These are phyloP conservation scores for Tetrapisispora namnaoensis DNA, from an alignment of 805 yeast genomes.

Conservation along the genomic window DNA sequence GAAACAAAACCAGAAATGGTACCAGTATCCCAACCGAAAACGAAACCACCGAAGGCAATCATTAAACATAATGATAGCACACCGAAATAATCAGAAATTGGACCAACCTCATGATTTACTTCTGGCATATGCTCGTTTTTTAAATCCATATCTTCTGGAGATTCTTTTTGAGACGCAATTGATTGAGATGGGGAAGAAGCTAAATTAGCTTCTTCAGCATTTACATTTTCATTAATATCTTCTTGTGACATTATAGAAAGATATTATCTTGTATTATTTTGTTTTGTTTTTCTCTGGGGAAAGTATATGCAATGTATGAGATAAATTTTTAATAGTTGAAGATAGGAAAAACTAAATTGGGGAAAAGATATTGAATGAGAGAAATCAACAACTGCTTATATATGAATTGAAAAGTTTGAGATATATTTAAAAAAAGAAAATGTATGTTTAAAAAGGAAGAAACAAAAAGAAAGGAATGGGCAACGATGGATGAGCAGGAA, in stretches of 20 bases:
- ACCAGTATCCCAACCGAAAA: slow-evolving; percentile 71
- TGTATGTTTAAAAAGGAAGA: not conserved
- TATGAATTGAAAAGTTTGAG: not conserved
- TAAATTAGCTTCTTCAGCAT: not conserved
- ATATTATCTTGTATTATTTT: not conserved
- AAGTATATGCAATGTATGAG: too few relatives aligned
- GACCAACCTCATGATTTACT: slow-evolving; percentile 7
- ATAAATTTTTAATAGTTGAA: not conserved
- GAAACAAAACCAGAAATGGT: slow-evolving; percentile 61
- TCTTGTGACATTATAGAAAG: not conserved
- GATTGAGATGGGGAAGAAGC: slow-evolving; percentile 3
- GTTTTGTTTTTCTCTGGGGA: not conserved
- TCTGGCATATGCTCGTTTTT: slow-evolving; percentile 3
- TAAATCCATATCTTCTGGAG: slow-evolving; percentile 7
- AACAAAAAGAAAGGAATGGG: not conserved
- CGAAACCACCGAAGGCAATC: slow-evolving; percentile 32
- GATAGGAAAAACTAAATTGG: not conserved
- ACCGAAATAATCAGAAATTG: slow-evolving; percentile 19
- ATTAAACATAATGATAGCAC: slow-evolving; percentile 25
- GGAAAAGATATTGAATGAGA: not conserved
- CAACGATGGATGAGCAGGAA: not conserved
- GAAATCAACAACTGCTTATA: not conserved
- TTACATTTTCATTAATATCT: not conserved
- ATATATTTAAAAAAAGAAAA: not conserved
- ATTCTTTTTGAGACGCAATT: slow-evolving; percentile 8